Evolutionary conservation across 1,284 basidiomycete species (phyloP), one percentile per base, ranked within the genome.

Genomic region (Rhodotorula mucilaginosa): DNA sequence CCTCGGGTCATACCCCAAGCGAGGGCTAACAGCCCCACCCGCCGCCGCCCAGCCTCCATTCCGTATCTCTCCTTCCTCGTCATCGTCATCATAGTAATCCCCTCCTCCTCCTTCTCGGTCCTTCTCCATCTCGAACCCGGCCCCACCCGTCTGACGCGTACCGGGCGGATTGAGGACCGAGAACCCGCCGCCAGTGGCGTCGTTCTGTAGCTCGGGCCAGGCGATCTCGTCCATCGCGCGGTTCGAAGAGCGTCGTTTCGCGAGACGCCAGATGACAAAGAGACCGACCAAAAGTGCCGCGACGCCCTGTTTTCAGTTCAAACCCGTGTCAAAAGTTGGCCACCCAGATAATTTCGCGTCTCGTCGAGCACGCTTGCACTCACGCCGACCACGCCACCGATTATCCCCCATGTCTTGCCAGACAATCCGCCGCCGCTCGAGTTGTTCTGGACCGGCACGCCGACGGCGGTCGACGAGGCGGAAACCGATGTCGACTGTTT

Each of bases 141-240:
- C 77, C 0, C 76, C 69, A 34, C 76, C 72, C 15, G 75, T 73
- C 23, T 74, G 60, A 3, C 76, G 59, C 48, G 78, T 78, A 6
- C 71, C 75, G n/a, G 72, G 66, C n/a, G 78, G 78, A 44, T 78
- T 78, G 21, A 79, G 64, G 7, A 77, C 77, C 49, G 69, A 34
- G 19, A 71, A 29, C 15, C 65, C 64, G 1, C 68, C 29, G 23
- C 61, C 68, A 13, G 70, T 64, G 13, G 69, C 72, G 19, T 74
- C 68, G 8, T 68, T 71, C 56, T 76, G 70, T 23, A 79, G 67
- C 62, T 79, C 76, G 5, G 78, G 78, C 78, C 78, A 79, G 48
- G 71, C 70, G 54, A 79, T 77, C 15, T 73, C 74, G 26, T 73
- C 69, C 57, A 75, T 61, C 59, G 78, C 78, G 26, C 78, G 70